A percentile compares a stretch with the other conserved stretches of the same genome.
Conservation (phyloP, 495 filamentous ascomycete genomes). For the Aspergillus cristatus region DNA sequence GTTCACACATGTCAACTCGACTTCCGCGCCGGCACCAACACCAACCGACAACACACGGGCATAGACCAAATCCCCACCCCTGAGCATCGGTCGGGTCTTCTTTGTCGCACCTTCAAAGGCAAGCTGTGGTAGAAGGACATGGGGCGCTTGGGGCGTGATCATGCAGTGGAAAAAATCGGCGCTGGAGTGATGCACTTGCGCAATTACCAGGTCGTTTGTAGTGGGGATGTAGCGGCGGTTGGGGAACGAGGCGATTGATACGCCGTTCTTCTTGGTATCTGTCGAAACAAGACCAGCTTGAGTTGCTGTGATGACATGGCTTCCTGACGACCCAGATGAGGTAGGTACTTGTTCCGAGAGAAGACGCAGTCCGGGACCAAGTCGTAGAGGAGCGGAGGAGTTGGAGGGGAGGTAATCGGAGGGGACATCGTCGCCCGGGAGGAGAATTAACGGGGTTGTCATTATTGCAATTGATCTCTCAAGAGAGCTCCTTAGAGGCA, state of each 20-base stretch:
- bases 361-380: conserved; percentile 72
- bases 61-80: conserved; percentile 70
- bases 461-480: conserved; percentile 8
- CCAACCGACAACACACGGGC: conserved; percentile 60
- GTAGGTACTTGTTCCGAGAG: conserved; percentile 23
- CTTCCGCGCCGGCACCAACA: conserved; percentile 71
- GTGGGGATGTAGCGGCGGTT: conserved; percentile 67
- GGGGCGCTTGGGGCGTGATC: conserved; percentile 59
- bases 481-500: not conserved
- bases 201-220: conserved; percentile 73
- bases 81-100: conserved; percentile 77
- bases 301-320: conserved; percentile 54
- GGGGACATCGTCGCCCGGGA: conserved; percentile 74
- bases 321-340: conserved; percentile 10
- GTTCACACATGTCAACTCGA: conserved; percentile 83
- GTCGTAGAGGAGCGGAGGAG: conserved; percentile 56
- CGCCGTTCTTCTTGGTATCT: conserved; percentile 61
- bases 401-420: conserved; percentile 47
- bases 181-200: conserved; percentile 65
- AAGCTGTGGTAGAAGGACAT: conserved; percentile 72
- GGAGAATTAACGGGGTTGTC: conserved; percentile 44
- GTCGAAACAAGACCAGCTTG: conserved; percentile 70
- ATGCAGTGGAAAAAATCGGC: conserved; percentile 67
- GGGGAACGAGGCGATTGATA: conserved; percentile 27
- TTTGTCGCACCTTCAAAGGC: conserved; percentile 86